phyloP scores from a whole-genome alignment of 768 basidiomycete species.

The Panaeolus cyanescens region DNA sequence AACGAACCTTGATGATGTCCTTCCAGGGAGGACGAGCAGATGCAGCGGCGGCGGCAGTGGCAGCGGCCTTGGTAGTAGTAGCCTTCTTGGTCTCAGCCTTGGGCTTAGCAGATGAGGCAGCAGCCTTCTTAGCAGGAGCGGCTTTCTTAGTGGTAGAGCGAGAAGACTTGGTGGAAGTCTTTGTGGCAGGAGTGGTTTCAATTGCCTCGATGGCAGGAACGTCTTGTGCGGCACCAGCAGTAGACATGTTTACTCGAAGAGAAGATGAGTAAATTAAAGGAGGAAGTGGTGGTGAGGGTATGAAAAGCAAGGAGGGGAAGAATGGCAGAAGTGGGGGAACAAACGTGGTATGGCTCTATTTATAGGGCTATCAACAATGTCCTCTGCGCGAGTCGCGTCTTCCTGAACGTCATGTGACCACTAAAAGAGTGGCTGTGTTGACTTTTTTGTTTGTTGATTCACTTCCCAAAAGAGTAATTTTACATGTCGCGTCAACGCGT shows the following conservation, averaged over 20 bases:
- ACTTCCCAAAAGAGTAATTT: background rate
- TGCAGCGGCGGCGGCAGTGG: conserved; percentile 9
- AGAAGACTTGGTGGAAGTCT: conserved; percentile 23
- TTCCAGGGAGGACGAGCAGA: conserved; percentile 53
- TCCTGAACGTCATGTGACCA: background rate
- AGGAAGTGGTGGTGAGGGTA: conserved; percentile 10
- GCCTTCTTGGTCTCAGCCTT: conserved; percentile 35
- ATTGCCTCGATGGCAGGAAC: conserved; percentile 19
- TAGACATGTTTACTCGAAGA: conserved; percentile 14
- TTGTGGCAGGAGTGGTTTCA: conserved; percentile 17
- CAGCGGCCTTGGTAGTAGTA: conserved; percentile 23
- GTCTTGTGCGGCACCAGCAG: conserved; percentile 21
- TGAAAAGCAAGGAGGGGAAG: conserved; percentile 8
- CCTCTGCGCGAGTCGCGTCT: conserved; percentile 11
- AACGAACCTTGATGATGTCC: conserved; percentile 51
- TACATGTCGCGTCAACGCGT: conserved; percentile 16
- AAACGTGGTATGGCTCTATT: conserved; percentile 25
- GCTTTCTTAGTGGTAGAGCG: conserved; percentile 16
- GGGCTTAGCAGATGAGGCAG: conserved; percentile 24
- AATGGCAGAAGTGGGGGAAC: conserved; percentile 22
- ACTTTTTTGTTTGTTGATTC: conserved; percentile 42
- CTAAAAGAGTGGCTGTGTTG: conserved; percentile 38
- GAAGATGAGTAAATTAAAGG: background rate
- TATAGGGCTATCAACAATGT: conserved; percentile 23
- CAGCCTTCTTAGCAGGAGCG: conserved; percentile 15